A percentile compares a stretch with the other conserved stretches of the same genome.
phyloP scores from a whole-genome alignment of 352 stramenopile genomes.

The Phytophthora constricta region DNA sequence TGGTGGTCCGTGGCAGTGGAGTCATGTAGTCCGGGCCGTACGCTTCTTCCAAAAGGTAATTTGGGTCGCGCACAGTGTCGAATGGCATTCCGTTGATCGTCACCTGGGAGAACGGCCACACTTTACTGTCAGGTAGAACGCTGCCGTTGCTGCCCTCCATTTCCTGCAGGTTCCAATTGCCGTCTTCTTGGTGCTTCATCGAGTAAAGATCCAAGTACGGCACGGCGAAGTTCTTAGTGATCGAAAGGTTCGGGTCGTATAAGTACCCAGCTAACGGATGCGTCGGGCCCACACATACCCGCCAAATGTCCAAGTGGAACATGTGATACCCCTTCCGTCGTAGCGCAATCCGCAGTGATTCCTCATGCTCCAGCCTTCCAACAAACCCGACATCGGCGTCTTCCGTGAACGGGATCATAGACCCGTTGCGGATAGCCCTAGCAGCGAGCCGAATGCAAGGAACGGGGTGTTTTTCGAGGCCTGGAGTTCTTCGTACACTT shows the following conservation, averaged over 20 bases:
- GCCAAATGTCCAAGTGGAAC: constrained; percentile 48
- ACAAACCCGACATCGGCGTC: constrained; percentile 60
- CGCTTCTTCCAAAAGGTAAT: constrained; percentile 40
- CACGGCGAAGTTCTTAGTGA: constrained; percentile 23
- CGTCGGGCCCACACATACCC: constrained; percentile 50
- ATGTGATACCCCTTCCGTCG: constrained; percentile 60
- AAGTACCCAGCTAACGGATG: constrained; percentile 44
- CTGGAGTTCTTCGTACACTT: constrained; percentile 59
- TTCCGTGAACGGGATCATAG: constrained; percentile 65
- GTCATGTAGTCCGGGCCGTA: constrained; percentile 50
- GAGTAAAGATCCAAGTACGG: constrained; percentile 54
- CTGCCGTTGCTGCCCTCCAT: constrained; percentile 26
- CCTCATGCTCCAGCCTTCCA: constrained; percentile 17
- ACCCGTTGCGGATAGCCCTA: constrained; percentile 57
- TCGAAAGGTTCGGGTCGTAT: constrained; percentile 39
- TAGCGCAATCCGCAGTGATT: constrained; percentile 26
- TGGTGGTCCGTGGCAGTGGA: constrained; percentile 18
- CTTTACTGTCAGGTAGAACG: constrained; percentile 22
- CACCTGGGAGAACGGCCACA: constrained; percentile 37
- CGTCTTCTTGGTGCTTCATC: constrained; percentile 24
- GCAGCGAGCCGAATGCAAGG: constrained; percentile 52
- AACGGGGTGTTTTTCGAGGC: constrained; percentile 31
- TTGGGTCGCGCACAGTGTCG: constrained; percentile 42
- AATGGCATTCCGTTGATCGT: constrained; percentile 44
- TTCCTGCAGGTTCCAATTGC: constrained; percentile 37